These are phyloP conservation scores for Colletotrichum lupini DNA, from an alignment of 2,329 filamentous ascomycete genomes.

Conservation along the genomic window DNA sequence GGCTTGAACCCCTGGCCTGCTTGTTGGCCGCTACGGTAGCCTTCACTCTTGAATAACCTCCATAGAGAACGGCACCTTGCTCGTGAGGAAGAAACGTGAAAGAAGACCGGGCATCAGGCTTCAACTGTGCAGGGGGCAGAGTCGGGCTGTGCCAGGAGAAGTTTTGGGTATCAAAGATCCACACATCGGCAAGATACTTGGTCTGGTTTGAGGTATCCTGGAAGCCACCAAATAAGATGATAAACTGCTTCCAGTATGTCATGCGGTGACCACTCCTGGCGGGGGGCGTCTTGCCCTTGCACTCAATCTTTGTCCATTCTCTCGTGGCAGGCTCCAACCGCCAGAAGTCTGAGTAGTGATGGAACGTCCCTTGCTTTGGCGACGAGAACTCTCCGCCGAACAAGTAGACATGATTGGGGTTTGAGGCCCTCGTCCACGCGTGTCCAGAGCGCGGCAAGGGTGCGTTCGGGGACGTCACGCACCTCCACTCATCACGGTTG, in stretches of 20 bases:
- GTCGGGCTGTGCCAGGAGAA: conserved; percentile 86
- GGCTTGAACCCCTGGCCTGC: conserved; percentile 69
- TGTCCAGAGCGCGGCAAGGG: conserved; percentile 92
- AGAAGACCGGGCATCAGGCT: conserved; percentile 90
- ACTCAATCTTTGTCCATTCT: conserved; percentile 93
- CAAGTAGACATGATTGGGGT: conserved; percentile 85
- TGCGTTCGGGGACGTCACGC: conserved; percentile 89
- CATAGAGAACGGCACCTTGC: conserved; percentile 87
- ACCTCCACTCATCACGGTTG: conserved; percentile 89
- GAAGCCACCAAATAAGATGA: conserved; percentile 95
- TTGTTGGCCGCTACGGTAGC: conserved; percentile 70
- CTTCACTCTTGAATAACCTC: conserved; percentile 94
- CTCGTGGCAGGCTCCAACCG: conserved; percentile 82
- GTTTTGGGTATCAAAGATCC: conserved; percentile 92
- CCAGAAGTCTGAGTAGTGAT: conserved; percentile 99
- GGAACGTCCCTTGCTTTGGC: conserved; percentile 97
- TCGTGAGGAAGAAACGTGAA: conserved; percentile 95
- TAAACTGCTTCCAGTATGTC: conserved; percentile 97
- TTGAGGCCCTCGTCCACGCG: conserved; percentile 92
- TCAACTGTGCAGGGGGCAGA: conserved; percentile 81
- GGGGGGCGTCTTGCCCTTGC: conserved; percentile 80
- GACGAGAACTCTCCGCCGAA: conserved; percentile 98
- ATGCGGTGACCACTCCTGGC: conserved; percentile 93
- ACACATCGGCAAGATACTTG: conserved; percentile 92
- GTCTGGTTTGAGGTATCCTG: conserved; percentile 97